Evolutionary conservation across 345 rosid species (phyloP).

Genomic region (Diplotaxis tenuifolia): DNA sequence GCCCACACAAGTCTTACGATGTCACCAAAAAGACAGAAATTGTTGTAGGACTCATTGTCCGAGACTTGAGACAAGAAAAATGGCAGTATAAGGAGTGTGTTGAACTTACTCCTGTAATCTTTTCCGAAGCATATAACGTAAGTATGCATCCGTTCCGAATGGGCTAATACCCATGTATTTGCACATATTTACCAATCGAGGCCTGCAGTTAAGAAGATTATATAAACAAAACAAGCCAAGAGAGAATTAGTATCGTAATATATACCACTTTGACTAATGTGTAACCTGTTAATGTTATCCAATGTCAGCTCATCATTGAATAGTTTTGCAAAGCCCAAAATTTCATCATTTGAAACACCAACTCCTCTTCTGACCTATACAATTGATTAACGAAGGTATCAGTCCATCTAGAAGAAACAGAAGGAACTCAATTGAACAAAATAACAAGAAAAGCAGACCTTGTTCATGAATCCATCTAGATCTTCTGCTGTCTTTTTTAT

Average conservation of each 20-base stretch:
- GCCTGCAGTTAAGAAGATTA: constrained; percentile 52
- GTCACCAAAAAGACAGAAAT: background rate
- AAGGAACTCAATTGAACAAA: background rate
- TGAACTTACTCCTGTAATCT: constrained; percentile 78
- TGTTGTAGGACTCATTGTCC: background rate
- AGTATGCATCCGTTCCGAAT: constrained; percentile 89
- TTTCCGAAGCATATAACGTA: constrained; percentile 90
- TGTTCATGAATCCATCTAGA: constrained; percentile 88
- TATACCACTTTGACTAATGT: constrained; percentile 5
- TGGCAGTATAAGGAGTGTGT: background rate
- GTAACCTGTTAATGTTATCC: constrained; percentile 94
- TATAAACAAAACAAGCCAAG: constrained; percentile 12
- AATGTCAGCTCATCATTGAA: constrained; percentile 94
- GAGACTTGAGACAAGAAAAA: background rate
- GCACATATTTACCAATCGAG: constrained; percentile 95
- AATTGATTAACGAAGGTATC: constrained; percentile 23
- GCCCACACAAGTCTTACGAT: background rate
- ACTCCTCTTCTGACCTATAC: constrained; percentile 90
- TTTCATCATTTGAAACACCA: constrained; percentile 87
- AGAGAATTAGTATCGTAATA: background rate
- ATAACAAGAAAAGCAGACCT: constrained; percentile 41
- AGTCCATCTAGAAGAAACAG: constrained; percentile 5
- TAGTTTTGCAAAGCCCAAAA: constrained; percentile 91
- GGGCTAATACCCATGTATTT: constrained; percentile 98
- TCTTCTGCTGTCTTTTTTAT: constrained; percentile 88